A percentile compares a stretch with the other conserved stretches of the same genome.
Conservation (phyloP, 441 rosid species). For the Gossypium schwendimanii region DNA sequence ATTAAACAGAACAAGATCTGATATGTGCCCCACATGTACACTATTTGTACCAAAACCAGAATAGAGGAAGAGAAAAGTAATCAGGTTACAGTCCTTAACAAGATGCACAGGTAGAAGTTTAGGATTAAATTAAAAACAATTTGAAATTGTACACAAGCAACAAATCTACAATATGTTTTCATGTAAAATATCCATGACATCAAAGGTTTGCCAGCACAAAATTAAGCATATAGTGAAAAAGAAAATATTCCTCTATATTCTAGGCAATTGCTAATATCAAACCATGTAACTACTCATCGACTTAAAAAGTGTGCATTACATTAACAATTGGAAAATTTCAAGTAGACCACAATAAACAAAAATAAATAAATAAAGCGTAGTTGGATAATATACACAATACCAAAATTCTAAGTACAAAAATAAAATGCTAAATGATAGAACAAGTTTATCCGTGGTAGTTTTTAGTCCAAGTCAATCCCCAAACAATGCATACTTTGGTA, state of each 20-base stretch:
- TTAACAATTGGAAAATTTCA: background rate
- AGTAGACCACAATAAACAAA: background rate
- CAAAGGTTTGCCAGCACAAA: background rate
- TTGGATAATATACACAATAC: background rate
- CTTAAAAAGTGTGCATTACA: background rate
- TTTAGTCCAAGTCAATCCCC: background rate
- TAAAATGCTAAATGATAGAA: background rate
- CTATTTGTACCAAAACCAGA: background rate
- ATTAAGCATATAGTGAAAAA: background rate
- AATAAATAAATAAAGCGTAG: background rate
- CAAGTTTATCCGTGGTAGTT: background rate
- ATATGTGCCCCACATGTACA: background rate
- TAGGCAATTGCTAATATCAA: slow-evolving; percentile 1
- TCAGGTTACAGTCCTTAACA: background rate
- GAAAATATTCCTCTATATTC: background rate
- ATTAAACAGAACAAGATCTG: background rate
- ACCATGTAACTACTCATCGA: background rate
- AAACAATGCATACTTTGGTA: background rate
- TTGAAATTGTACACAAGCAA: background rate
- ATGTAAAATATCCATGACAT: background rate
- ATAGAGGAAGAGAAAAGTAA: background rate
- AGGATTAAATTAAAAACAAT: background rate
- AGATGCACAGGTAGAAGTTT: background rate
- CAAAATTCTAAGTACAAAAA: background rate
- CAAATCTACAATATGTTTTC: background rate